Base-by-base conservation (phyloP, 139 green algal genomes). In the Chlamydomonas applanata region DNA sequence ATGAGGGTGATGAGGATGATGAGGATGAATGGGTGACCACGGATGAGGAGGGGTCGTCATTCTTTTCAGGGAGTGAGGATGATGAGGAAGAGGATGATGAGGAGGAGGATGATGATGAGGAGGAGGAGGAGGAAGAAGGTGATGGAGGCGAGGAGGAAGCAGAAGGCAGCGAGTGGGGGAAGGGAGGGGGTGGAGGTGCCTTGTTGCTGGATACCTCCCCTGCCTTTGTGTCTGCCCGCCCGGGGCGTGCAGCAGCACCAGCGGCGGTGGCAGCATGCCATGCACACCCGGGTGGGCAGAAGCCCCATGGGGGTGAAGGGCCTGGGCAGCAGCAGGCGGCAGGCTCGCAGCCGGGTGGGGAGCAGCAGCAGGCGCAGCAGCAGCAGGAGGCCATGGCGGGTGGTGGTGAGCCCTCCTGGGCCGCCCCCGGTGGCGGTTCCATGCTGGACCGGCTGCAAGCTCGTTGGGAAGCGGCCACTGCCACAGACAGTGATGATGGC, bases 401-500 rank as follows among this genome's bases (percentile, higher is more conserved):
- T 22, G 25, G 34, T 30, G 16, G 33, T 25, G 33, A 53, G 19
- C 7, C 34, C 27, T 29, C n/a, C 4, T 66, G 59, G 59, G n/a
- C 62, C 32, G 62, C 33, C 25, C 16, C 62, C 25, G 62, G 29
- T 30, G 32, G 30, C 67, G 27, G 60, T 29, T 44, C n/a, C 62
- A 32, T 27, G 16, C 22, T 69, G 17, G 62, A 30, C 11, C 17
- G 9, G 33, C 67, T 73, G 3, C 67, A 73, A 25, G 67, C 60
- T 16, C 27, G 16, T 1, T 75, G 65, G 66, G 68, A 75, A 36
- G 75, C 75, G 40, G 5, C 45, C 4, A 83, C 81, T 0, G 81
- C 67, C 0, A 83, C 81, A 1, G 81, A 86, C 69, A 86, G 81
- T 62, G 81, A 86, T n/a, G 81, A 86, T 30, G 32, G 60, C 0